Evolutionary conservation across 768 basidiomycete genomes (phyloP), one percentile per base, ranked within the genome.

Genomic region (Gymnopilus junonius): DNA sequence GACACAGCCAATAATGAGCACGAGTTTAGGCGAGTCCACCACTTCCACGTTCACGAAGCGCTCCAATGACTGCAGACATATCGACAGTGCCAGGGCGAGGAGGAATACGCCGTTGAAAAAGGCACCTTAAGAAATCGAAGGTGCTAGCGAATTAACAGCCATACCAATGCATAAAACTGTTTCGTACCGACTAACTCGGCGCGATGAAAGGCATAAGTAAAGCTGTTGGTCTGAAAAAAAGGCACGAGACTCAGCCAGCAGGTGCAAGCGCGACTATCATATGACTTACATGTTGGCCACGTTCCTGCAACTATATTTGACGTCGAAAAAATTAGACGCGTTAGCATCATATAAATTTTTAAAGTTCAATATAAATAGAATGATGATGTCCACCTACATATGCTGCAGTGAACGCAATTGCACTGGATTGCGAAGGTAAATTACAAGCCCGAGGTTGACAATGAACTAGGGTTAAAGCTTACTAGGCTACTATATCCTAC

Each of bases 51-150:
- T 74, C 57, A 85, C 74, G 66, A 87, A 87, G 23, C 85, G 78
- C 69, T 85, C 83, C 55, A 86, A 76, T 1, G 85, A 82, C 73
- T 87, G 76, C 25, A 84, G 72, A 62, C 82, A 79, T 46, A 87
- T 84, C 35, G 83, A 85, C 23, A 86, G 74, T 3, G 81, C 84
- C 58, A 85, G 73, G 2, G 83, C 84, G 34, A 85, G 74, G 10
- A 84, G 78, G 67, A 85, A 85, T 14, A 83, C 82, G 29, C 82
- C 83, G 66, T 85, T 84, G 74, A 84, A 85, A 68, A 85, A 84
- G 15, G 81, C 81, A 45, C 84, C 84, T 84, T 61, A 34, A 62
- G 51, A 55, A 39, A 21, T 67, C 50, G 43, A 58, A 65, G 12
- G 14, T 29, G 27, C 59, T 40, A 53, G 27, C n/a, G n/a, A 40